Evolutionary conservation across 108 stramenopile genomes (phyloP).

Genomic region (Skeletonema tropicum): DNA sequence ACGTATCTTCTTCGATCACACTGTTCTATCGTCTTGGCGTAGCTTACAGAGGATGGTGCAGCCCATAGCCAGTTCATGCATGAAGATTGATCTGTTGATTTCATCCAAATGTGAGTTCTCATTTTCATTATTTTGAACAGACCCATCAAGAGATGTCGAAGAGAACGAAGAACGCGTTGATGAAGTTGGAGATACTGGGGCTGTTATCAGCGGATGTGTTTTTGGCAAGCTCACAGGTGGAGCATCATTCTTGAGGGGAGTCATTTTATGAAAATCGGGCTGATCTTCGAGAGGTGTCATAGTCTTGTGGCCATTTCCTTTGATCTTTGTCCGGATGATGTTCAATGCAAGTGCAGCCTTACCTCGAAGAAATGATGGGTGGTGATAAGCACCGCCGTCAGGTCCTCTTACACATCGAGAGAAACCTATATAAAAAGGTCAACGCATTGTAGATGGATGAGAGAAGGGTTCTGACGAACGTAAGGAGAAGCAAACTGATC

Average conservation of each 20-base stretch:
- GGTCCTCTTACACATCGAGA: conserved; percentile 45
- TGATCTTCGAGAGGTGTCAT: conserved; percentile 46
- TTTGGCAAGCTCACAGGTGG: neutral
- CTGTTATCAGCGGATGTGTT: neutral
- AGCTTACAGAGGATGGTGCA: conserved; percentile 44
- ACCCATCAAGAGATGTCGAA: neutral
- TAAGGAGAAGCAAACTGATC: neutral
- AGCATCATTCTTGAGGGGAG: conserved; percentile 29
- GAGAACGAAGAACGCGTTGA: neutral
- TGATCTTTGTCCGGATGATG: conserved; percentile 72
- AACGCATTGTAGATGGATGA: neutral
- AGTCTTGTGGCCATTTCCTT: conserved; percentile 76
- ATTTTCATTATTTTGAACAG: neutral
- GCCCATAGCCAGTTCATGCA: conserved; percentile 47
- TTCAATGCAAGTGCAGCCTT: conserved; percentile 46
- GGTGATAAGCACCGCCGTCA: conserved; percentile 57
- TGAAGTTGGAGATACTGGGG: conserved; percentile 3
- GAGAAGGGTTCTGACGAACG: neutral
- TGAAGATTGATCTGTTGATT: conserved; percentile 37
- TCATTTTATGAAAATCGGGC: conserved; percentile 76
- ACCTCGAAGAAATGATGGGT: conserved; percentile 71
- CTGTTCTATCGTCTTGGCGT: conserved; percentile 22
- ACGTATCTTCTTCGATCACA: neutral
- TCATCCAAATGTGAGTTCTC: conserved; percentile 1
- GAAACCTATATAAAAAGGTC: conserved; percentile 31